phyloP scores from a whole-genome alignment of 1,284 basidiomycete genomes.

The Ceratobasidium sp. region DNA sequence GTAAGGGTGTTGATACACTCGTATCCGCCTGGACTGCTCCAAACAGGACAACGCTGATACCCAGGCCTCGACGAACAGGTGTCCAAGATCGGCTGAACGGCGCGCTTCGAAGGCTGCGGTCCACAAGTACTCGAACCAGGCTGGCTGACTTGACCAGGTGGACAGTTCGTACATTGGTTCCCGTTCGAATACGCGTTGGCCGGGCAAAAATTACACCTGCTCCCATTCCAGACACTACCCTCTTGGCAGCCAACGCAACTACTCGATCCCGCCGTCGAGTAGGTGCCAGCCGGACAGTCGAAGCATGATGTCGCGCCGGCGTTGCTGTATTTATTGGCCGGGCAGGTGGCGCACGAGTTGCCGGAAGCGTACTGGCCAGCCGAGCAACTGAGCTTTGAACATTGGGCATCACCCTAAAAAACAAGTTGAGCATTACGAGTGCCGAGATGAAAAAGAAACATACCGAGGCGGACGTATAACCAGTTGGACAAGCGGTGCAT shows the following conservation, averaged over 20 bases:
- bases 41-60: not conserved
- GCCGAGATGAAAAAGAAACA: not conserved
- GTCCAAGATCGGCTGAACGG: not conserved
- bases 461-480: not conserved
- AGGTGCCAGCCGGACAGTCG: not conserved
- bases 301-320: not conserved
- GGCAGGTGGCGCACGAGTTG: slow-evolving; percentile 12
- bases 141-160: not conserved
- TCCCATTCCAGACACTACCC: no score
- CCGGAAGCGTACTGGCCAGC: slow-evolving; percentile 3
- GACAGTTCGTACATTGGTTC: not conserved
- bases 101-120: slow-evolving; percentile 4
- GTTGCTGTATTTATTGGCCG: not conserved
- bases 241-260: no score
- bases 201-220: not conserved
- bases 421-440: not conserved
- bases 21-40: not conserved
- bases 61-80: not conserved
- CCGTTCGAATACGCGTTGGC: not conserved
- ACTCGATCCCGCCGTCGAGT: no score
- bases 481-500: slow-evolving; percentile 2
- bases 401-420: not conserved
- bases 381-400: not conserved
- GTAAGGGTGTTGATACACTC: slow-evolving; percentile 2
- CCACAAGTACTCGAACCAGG: not conserved